These are phyloP conservation scores for Verticillium isaacii DNA, from an alignment of 2,329 filamentous ascomycete genomes.

Conservation along the genomic window DNA sequence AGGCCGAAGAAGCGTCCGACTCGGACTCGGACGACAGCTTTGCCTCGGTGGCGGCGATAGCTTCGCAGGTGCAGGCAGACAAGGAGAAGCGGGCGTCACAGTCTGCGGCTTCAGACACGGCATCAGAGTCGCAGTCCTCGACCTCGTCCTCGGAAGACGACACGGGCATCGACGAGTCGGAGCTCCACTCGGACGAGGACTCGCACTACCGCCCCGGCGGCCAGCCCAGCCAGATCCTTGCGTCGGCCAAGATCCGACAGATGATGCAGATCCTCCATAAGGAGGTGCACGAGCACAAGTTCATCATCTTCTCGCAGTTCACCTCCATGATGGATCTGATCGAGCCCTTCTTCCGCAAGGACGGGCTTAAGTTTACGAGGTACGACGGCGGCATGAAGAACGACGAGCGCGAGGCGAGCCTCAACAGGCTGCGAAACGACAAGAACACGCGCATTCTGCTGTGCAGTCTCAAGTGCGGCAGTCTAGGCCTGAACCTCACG, in stretches of 20 bases:
- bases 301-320: constrained; percentile 98
- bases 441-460: constrained; percentile 74
- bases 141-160: constrained; percentile 22
- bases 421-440: constrained; percentile 72
- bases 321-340: constrained; percentile 97
- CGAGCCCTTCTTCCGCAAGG: constrained; percentile 78
- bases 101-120: neutral
- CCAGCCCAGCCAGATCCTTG: constrained; percentile 47
- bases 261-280: constrained; percentile 74
- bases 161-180: constrained; percentile 34
- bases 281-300: constrained; percentile 81
- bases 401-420: constrained; percentile 81
- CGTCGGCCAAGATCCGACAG: constrained; percentile 89
- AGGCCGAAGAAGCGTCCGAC: constrained; percentile 22
- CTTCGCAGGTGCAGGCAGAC: constrained; percentile 22
- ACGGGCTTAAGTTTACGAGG: constrained; percentile 73
- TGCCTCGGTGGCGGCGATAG: constrained; percentile 29
- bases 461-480: constrained; percentile 91
- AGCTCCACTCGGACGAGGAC: constrained; percentile 33
- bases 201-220: constrained; percentile 23
- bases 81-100: constrained; percentile 17
- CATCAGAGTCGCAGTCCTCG: neutral
- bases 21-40: constrained; percentile 28
- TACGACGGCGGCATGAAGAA: constrained; percentile 97
- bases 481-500: constrained; percentile 87